Base-by-base conservation (phyloP, 2,329 filamentous ascomycete species). In the Neonectria magnoliae region DNA sequence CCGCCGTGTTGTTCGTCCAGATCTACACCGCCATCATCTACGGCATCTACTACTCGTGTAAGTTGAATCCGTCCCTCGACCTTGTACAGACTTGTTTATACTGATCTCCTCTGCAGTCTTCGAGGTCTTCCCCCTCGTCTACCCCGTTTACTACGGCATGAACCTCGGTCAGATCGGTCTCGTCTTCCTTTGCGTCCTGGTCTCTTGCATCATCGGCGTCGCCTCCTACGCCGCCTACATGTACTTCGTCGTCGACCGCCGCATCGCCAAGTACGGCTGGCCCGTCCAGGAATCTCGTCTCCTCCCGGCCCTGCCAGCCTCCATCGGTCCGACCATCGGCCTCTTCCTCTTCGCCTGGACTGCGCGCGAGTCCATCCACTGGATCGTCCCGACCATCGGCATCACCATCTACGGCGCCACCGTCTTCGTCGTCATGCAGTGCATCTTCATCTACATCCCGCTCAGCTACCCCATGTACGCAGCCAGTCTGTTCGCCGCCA, bases 61-160 rank as follows among this genome's bases (percentile, higher is more conserved):
- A 73, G 76, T 66, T 42, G 31, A 22, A 22, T 1, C 33, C 53
- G 18, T 41, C 50, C 31, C 36, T 7, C 4, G 5, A 5, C 7
- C n/a, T 11, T 20, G 5, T 31, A 7, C 3, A 6, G n/a, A 18
- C 50, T 33, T 33, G 9, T 25, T 25, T 25, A 25, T 33, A 33
- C 31, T 33, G 31, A 33, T 13, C 10, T 33, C 10, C 10, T 29
- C 18, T 29, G 9, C 27, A 79, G 77, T 81, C 76, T 91, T 91
- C 73, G 88, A 91, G 71, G 85, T 85, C n/a, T 91, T 91, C 76
- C 88, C 88, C 4, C 79, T 90, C 14, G 87, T 91, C 60, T 91
- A 89, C 74, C 82, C 83, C 2, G 81, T 81, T 42, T 79, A 84
- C 71, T 91, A 91, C 77, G 76, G 79, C 73, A 90, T 91, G 83